Percentiles rank a stretch among this genome's conserved stretches.
These are phyloP conservation scores for Novymonas esmeraldas DNA, from an alignment of 208 protist genomes.

Conservation along the genomic window DNA sequence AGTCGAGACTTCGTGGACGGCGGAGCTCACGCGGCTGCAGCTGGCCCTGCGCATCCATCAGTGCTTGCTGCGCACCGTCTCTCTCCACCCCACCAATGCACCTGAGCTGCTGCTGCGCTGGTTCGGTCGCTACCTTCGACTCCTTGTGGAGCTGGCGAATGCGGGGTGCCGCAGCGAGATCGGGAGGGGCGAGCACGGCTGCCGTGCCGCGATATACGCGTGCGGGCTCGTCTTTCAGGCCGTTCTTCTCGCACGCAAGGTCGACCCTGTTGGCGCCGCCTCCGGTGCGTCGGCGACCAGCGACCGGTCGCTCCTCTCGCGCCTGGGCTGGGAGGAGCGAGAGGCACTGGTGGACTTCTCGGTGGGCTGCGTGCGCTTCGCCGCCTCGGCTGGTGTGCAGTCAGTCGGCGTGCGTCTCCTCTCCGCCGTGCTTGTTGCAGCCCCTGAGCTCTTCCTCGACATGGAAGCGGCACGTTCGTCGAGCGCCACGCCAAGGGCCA, in stretches of 20 bases:
- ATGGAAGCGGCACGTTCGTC: background rate
- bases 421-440: slow-evolving; percentile 62
- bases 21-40: slow-evolving; percentile 32
- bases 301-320: slow-evolving; percentile 18
- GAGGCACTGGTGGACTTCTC: slow-evolving; percentile 66
- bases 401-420: slow-evolving; percentile 68
- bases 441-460: slow-evolving; percentile 56
- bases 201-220: slow-evolving; percentile 51
- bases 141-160: slow-evolving; percentile 65
- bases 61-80: slow-evolving; percentile 24
- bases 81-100: background rate
- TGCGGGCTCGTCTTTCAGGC: slow-evolving; percentile 59
- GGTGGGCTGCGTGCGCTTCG: slow-evolving; percentile 62
- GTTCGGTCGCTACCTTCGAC: slow-evolving; percentile 41
- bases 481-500: background rate
- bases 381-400: slow-evolving; percentile 52
- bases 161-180: slow-evolving; percentile 31
- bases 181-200: slow-evolving; percentile 19
- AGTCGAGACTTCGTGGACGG: background rate
- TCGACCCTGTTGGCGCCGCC: too few relatives aligned
- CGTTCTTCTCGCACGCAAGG: slow-evolving; percentile 37
- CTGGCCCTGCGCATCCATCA: slow-evolving; percentile 27
- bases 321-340: slow-evolving; percentile 33
- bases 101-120: slow-evolving; percentile 30
- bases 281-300: too few relatives aligned